Evolutionary conservation across 305 asterid genomes (phyloP), one percentile per base, ranked within the genome.

Genomic region (Fraxinus albicans): DNA sequence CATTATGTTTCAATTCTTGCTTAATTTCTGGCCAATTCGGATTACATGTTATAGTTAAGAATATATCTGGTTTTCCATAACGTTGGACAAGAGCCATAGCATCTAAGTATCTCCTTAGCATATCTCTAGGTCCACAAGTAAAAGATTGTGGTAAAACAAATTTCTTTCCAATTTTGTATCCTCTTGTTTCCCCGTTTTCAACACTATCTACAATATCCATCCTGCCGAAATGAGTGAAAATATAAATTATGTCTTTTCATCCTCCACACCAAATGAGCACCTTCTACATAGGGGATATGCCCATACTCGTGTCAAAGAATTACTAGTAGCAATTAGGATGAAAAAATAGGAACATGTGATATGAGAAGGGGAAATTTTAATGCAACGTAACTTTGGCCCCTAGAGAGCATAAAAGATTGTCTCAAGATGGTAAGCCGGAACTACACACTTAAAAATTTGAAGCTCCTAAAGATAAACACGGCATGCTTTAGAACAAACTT

Each of bases 291-390:
- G 69, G 77, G 29, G 69, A 77, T 79, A 34, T 42, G 79, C 72
- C 77, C 34, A 25, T 79, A 82, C 6, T 79, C 53, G 3, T 60
- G 12, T 58, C 9, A 8, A 19, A 60, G 70, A 60, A 60, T 60
- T 3, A 60, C 70, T n/a, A n/a, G 25, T 1, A 21, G 70, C 70
- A 60, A 60, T 60, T 60, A 60, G 31, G 70, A 60, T 19, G 85
- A 53, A 29, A 33, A 81, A 67, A 75, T 72, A 17, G 40, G 79
- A 84, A 96, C 99, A 94, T 96, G 99, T 65, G 99, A 96, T 87
- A 96, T 79, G 88, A 96, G 93, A 81, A 96, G 92, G 82, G 99
- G 99, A 92, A 79, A 96, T 88, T 86, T 93, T 83, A 93, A 88
- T 33, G 99, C 97, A 81, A 93, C 85, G 35, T 95, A 79, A 81